Evolutionary conservation across 2,329 filamentous ascomycete genomes (phyloP), one percentile per base, ranked within the genome.

Genomic region (Fusarium sp.): DNA sequence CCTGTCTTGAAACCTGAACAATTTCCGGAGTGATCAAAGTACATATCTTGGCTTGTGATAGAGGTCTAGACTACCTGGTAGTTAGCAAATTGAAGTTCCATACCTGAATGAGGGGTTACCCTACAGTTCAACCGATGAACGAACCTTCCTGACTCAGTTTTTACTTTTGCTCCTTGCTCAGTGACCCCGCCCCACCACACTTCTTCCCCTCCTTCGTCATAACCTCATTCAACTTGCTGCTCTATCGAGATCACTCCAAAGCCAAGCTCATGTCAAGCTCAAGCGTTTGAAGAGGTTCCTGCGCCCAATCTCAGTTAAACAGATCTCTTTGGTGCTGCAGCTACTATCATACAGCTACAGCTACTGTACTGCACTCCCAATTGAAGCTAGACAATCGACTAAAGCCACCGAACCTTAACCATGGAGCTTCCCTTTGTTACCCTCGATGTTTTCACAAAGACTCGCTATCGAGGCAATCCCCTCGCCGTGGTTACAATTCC

Each of bases 401-500:
- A 16, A 58, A 58, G 49, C 65, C 32, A 66, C 48, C 52, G 79
- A 78, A 76, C 76, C 47, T 51, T 67, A 49, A 65, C 54, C 54
- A 80, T 80, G 76, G 80, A 82, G 64, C 82, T 86, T 58, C 74
- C 81, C 22, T 88, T 86, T 73, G 76, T 83, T 48, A 88, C 86
- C 38, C 81, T 88, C 72, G 86, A 89, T 75, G 87, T 89, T 80
- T 89, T 89, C 79, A 88, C 87, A 47, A 77, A 78, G 29, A 82
- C 78, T 2, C 81, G 79, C 57, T 87, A 84, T 77, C 76, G 80
- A 47, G 89, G 89, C 70, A 90, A 90, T 75, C 88, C 87, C 4
- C 84, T 91, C 40, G 88, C 88, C 34, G 81, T 91, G 25, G 84
- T 91, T 65, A 81, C 83, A 49, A 80, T 90, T 65, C 86, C 86